phyloP scores from a whole-genome alignment of 495 filamentous ascomycete species.

The Penicillium longicatenatum region DNA sequence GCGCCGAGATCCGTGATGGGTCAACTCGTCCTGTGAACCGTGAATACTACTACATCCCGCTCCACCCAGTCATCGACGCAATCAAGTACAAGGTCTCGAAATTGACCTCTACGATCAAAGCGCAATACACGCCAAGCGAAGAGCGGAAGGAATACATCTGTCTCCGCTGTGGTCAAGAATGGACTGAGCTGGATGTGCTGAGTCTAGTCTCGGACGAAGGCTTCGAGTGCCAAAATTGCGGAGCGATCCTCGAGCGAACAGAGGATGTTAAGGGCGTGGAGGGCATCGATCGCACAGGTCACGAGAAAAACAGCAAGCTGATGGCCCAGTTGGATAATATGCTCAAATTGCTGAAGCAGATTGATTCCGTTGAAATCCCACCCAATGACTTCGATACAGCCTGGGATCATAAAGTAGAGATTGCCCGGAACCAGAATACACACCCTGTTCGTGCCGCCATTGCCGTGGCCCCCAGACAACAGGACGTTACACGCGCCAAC shows the following conservation, averaged over 20 bases:
- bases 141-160: conserved; percentile 93
- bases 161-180: conserved; percentile 74
- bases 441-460: conserved; percentile 51
- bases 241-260: conserved; percentile 61
- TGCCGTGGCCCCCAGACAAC: conserved; percentile 46
- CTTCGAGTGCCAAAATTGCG: conserved; percentile 84
- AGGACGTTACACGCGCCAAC: conserved; percentile 71
- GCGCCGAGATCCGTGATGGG: conserved; percentile 76
- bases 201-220: conserved; percentile 63
- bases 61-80: conserved; percentile 89
- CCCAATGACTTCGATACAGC: conserved; percentile 86
- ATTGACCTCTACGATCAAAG: conserved; percentile 81
- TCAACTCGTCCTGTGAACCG: conserved; percentile 78
- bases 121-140: conserved; percentile 71
- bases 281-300: conserved; percentile 59
- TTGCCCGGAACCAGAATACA: conserved; percentile 56
- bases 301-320: conserved; percentile 84
- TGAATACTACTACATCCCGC: conserved; percentile 96
- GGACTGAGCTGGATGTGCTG: conserved; percentile 83
- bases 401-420: conserved; percentile 53
- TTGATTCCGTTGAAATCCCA: conserved; percentile 81
- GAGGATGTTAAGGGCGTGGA: conserved; percentile 65
- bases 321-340: conserved; percentile 87
- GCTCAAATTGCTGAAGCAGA: conserved; percentile 79
- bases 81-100: conserved; percentile 92